These are phyloP conservation scores for Cyclostephanos tholiformis DNA, from an alignment of 108 stramenopile genomes.

Conservation along the genomic window DNA sequence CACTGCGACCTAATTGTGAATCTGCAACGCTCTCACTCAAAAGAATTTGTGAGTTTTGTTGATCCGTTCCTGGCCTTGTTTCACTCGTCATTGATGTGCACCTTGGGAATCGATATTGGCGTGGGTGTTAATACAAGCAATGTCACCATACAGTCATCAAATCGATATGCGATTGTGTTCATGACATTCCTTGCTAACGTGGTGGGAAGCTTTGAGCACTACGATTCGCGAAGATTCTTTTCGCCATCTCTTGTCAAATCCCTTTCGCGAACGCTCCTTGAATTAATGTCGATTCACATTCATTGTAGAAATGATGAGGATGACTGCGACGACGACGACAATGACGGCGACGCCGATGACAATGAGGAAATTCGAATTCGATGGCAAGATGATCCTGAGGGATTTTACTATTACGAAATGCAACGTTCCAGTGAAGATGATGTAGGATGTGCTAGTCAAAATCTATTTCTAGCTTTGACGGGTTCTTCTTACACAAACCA, in stretches of 20 bases:
- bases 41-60: slow-evolving; percentile 29
- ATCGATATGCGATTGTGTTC: slow-evolving; percentile 19
- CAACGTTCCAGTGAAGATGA: slow-evolving; percentile 38
- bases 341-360: slow-evolving; percentile 17
- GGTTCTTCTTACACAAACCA: slow-evolving; percentile 19
- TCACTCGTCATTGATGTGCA: slow-evolving; percentile 20
- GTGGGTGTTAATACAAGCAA: not conserved
- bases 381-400: slow-evolving; percentile 50
- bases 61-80: slow-evolving; percentile 38
- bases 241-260: slow-evolving; percentile 26
- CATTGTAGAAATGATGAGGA: not conserved
- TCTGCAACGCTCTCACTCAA: slow-evolving; percentile 30
- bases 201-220: not conserved
- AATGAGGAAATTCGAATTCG: not conserved
- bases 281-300: slow-evolving; percentile 25
- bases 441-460: slow-evolving; percentile 39
- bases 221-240: slow-evolving; percentile 24
- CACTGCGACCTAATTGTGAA: slow-evolving; percentile 35
- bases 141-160: not conserved
- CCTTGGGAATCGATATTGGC: slow-evolving; percentile 4
- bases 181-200: slow-evolving; percentile 37
- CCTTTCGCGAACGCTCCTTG: slow-evolving; percentile 17
- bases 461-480: slow-evolving; percentile 43
- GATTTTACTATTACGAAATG: slow-evolving; percentile 35
- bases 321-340: slow-evolving; percentile 7